phyloP scores from a whole-genome alignment of 805 yeast species.

The Candida berthetii region DNA sequence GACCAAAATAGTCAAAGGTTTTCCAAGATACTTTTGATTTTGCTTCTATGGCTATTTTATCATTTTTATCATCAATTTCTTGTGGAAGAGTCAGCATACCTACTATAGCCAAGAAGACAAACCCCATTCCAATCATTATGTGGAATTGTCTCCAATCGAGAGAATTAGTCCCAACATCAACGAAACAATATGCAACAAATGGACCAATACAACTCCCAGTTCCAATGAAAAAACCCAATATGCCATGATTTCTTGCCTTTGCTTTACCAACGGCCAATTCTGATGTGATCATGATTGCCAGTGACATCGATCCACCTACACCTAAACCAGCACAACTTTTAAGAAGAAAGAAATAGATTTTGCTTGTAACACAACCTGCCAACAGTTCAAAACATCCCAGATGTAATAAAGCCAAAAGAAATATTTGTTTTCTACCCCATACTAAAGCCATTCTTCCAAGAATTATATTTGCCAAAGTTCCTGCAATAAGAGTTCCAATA shows the following conservation, averaged over 20 bases:
- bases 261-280: constrained; percentile 45
- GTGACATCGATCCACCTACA: constrained; percentile 42
- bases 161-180: constrained; percentile 14
- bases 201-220: constrained; percentile 39
- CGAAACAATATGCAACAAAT: constrained; percentile 31
- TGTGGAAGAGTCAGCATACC: constrained; percentile 26
- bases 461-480: constrained; percentile 42
- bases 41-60: constrained; percentile 30
- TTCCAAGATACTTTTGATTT: constrained; percentile 17
- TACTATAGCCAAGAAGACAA: constrained; percentile 18
- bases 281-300: constrained; percentile 44
- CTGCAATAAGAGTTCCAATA: constrained; percentile 42
- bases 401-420: constrained; percentile 30
- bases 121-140: constrained; percentile 27
- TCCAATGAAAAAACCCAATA: constrained; percentile 42
- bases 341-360: constrained; percentile 39
- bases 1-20: constrained; percentile 47
- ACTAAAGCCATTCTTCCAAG: constrained; percentile 48
- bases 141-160: constrained; percentile 33
- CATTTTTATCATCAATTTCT: constrained; percentile 9
- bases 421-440: constrained; percentile 40
- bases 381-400: constrained; percentile 37
- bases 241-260: constrained; percentile 51
- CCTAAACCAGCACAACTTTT: constrained; percentile 52
- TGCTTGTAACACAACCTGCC: constrained; percentile 40